Evolutionary conservation across 202 grass and related monocot species (phyloP), one percentile per base, ranked within the genome.

Genomic region (Schoenoplectus tabernaemontani): DNA sequence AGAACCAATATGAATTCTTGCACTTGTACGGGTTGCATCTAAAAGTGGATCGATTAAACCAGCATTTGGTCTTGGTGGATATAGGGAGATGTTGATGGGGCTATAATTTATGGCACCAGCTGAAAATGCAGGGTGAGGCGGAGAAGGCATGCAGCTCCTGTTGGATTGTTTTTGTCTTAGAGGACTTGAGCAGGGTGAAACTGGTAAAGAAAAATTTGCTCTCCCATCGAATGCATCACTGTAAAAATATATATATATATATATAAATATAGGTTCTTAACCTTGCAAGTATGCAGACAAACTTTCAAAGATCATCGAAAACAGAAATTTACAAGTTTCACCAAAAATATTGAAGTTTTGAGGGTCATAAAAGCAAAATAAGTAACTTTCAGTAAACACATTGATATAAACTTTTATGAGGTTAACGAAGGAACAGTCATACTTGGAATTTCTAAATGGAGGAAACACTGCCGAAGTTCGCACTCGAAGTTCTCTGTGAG

Each of bases 51-150:
- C 88, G 9, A 68, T 64, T 39, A 84, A 62, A 75, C 60, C 41
- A 47, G 42, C 87, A 77, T 82, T 80, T 82, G 78, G 60, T 68
- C 90, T 79, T 1, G 20, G 80, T 17, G 88, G 87, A 63, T 93
- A 96, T 16, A 91, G 88, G 9, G 87, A 56, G 33, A 78, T 56
- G 77, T 96, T 99, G 85, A 93, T 86, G 75, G 90, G 90, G 68
- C 92, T 93, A 76, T 91, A 89, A 87, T 88, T 96, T 24, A 84
- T 81, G 87, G 92, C 96, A 86, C 89, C 89, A 17, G 91, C 90
- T 64, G 96, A 98, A 77, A 86, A 95, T 16, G 91, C 89, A 60
- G 92, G 88, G 78, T 99, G 92, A 84, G 96, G 92, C 47, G 92
- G 92, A 16, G 96, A 99, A 3, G 92, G 92, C 71, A 99, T 65